Conservation (phyloP, 768 basidiomycete species). For the Boletus sp. region DNA sequence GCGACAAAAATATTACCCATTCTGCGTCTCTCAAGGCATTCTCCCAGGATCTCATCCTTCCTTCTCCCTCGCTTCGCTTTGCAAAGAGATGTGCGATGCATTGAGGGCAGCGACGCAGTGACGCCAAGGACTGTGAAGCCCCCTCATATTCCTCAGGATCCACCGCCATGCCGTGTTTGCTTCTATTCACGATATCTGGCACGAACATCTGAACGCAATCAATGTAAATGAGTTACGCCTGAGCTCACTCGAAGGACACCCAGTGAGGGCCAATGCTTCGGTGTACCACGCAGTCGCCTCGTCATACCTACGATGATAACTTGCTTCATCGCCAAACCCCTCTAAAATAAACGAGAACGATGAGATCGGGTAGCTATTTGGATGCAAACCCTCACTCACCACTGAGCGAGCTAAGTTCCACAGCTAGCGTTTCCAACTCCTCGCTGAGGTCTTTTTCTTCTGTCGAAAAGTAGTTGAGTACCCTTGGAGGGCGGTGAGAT, state of each 20-base stretch:
- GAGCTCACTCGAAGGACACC: conserved; percentile 3
- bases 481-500: not conserved
- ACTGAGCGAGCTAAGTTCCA: conserved; percentile 9
- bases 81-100: too few relatives aligned
- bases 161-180: too few relatives aligned
- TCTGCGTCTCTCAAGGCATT: too few relatives aligned
- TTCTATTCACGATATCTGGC: not conserved
- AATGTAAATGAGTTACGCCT: not conserved
- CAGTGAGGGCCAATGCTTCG: conserved; percentile 5
- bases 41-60: too few relatives aligned
- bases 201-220: not conserved
- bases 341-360: conserved; percentile 7
- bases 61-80: too few relatives aligned
- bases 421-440: conserved; percentile 1
- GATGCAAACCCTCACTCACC: conserved; percentile 2
- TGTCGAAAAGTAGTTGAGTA: not conserved
- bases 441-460: not conserved
- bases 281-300: conserved; percentile 15
- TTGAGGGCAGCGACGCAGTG: too few relatives aligned
- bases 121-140: too few relatives aligned
- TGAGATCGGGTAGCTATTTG: not conserved
- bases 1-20: too few relatives aligned
- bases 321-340: conserved; percentile 9
- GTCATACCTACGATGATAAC: not conserved
- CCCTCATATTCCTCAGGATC: too few relatives aligned